Evolutionary conservation across 2,329 filamentous ascomycete genomes (phyloP), one percentile per base, ranked within the genome.

Genomic region (Huntiella bhutanensis): DNA sequence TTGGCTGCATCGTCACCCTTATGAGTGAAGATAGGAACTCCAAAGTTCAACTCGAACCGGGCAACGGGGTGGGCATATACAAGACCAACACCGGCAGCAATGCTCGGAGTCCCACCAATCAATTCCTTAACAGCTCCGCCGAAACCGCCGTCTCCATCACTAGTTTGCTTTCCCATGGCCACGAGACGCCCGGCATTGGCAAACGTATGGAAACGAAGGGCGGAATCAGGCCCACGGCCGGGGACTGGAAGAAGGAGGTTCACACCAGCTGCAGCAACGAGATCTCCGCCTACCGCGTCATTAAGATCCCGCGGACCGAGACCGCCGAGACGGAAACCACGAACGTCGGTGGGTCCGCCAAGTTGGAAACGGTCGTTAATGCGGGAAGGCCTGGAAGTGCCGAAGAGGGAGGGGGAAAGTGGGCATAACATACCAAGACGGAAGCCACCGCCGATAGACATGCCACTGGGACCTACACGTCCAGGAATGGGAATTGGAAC

Each of bases 321-420:
- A 1, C 91, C 91, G 15, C 80, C 82, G 16, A 93, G 73, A 49
- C 85, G 79, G 69, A 98, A 98, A 2, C 91, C 91, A 47, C 91
- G 82, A 11, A 98, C 83, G 57, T 94, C 88, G 3, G 86, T 94
- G 3, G 91, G 88, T 0, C 91, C 91, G 38, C 91, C 91, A 32
- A 98, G 81, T 56, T 86, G 77, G 66, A 98, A 98, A 39, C 91
- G 84, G 60, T 98, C 91, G 58, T 92, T 95, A 56, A 96, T 73
- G 28, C 84, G 77, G 53, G 83, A 92, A 4, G 80, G 74, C 17
- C 71, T 67, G 0, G 79, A 71, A 15, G 65, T 64, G 42, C 66
- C 65, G 13, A 62, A 56, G 45, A 69, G 55, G 12, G 64, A 60
- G 54, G 69, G 64, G 1, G 82, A 71, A 12, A 98, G 67, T 1